Evolutionary conservation across 1,284 basidiomycete species (phyloP).

Genomic region (Tetrapyrgos nigripes): DNA sequence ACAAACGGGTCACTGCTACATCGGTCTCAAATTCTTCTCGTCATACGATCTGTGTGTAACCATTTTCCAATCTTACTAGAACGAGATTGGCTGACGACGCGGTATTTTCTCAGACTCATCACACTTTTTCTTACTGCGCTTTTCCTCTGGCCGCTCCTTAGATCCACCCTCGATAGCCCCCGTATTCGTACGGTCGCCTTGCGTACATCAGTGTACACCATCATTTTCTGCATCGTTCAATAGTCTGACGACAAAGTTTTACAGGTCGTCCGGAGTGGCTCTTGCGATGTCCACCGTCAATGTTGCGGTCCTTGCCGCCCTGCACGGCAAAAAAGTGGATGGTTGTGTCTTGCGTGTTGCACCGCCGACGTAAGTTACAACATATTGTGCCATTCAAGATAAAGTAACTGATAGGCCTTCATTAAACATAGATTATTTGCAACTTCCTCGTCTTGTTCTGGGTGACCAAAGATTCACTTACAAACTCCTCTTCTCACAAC

Average conservation of each 20-base stretch:
- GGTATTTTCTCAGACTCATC: constrained; percentile 34
- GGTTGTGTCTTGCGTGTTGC: constrained; percentile 14
- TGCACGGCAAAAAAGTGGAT: constrained; percentile 12
- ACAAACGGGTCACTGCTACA: constrained; percentile 45
- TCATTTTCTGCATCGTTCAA: constrained; percentile 37
- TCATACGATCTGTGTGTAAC: constrained; percentile 15
- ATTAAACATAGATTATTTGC: not conserved
- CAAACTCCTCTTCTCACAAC: not conserved
- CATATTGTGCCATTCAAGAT: no score
- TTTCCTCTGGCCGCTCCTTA: constrained; percentile 50
- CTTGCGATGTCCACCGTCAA: not conserved
- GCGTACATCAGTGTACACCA: constrained; percentile 46
- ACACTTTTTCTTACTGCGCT: constrained; percentile 47
- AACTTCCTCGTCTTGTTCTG: constrained; percentile 7
- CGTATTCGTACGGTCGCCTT: constrained; percentile 39
- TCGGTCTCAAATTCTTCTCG: constrained; percentile 41
- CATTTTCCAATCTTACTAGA: not conserved
- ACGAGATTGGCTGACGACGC: no score
- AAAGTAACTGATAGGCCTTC: no score
- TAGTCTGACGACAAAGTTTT: constrained; percentile 43
- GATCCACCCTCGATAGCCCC: constrained; percentile 34
- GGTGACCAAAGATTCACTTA: not conserved
- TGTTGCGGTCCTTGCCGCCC: not conserved
- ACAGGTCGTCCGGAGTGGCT: not conserved
- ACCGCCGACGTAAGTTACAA: constrained; percentile 9